Percentiles rank a stretch among this genome's conserved stretches.
Evolutionary conservation across 2,329 filamentous ascomycete genomes (phyloP).

Genomic region (Daldinia sp.): DNA sequence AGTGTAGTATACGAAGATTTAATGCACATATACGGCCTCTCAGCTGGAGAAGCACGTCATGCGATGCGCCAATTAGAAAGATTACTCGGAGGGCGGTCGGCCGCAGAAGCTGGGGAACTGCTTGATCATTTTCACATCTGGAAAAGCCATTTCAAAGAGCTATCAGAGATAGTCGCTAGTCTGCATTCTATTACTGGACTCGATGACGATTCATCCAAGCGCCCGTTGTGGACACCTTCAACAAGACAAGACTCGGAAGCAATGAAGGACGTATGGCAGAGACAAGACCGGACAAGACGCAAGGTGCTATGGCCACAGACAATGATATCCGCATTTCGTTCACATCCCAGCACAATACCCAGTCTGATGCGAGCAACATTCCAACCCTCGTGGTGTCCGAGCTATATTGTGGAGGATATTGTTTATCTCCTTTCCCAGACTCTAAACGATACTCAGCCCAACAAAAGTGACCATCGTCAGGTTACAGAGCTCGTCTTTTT

Average conservation of each 20-base stretch:
- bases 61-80: slow-evolving; percentile 42
- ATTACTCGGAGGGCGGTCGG: slow-evolving; percentile 31
- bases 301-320: slow-evolving; percentile 42
- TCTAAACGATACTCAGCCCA: not conserved
- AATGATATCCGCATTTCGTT: slow-evolving; percentile 35
- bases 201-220: not conserved
- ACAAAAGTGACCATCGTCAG: slow-evolving; percentile 4
- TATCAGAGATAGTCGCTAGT: slow-evolving; percentile 2
- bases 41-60: slow-evolving; percentile 37
- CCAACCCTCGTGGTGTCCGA: slow-evolving; percentile 42
- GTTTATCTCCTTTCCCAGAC: slow-evolving; percentile 38
- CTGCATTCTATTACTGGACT: not conserved
- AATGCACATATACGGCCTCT: slow-evolving; percentile 32
- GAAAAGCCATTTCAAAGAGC: slow-evolving; percentile 38
- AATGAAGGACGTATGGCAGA: slow-evolving; percentile 41
- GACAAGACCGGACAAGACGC: slow-evolving; percentile 34
- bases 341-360: slow-evolving; percentile 31
- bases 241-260: slow-evolving; percentile 15
- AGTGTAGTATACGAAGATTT: slow-evolving; percentile 32
- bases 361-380: slow-evolving; percentile 42
- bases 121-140: slow-evolving; percentile 42
- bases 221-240: not conserved
- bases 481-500: slow-evolving; percentile 34
- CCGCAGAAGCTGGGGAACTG: slow-evolving; percentile 18
- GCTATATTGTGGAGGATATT: slow-evolving; percentile 45